Conservation (phyloP, 2,329 filamentous ascomycete species). For the Fusarium nematophilum region DNA sequence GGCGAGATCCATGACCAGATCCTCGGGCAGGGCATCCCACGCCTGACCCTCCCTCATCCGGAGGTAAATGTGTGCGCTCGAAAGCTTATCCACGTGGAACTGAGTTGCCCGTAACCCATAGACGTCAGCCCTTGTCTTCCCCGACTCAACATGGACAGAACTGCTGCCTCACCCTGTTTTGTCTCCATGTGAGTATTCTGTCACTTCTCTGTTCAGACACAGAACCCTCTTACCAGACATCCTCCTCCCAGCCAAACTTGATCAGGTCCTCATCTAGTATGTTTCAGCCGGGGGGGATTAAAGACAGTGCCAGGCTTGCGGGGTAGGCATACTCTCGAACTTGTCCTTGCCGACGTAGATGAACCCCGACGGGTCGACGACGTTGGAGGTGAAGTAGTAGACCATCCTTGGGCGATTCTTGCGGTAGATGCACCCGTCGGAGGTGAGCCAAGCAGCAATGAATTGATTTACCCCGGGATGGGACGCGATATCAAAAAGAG, state of each 20-base stretch:
- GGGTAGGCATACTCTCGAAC: constrained; percentile 93
- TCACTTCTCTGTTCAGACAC: not conserved
- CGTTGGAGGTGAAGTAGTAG: constrained; percentile 92
- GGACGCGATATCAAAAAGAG: no score
- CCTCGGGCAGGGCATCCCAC: constrained; percentile 84
- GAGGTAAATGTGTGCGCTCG: constrained; percentile 95
- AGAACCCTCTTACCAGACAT: constrained; percentile 79
- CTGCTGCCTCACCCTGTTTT: constrained; percentile 37
- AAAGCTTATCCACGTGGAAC: constrained; percentile 98
- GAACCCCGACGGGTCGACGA: constrained; percentile 83
- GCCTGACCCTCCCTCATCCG: constrained; percentile 80
- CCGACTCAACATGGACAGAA: not conserved
- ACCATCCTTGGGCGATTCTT: constrained; percentile 72
- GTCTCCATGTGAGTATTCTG: no score
- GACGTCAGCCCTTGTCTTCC: not conserved
- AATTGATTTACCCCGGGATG: not conserved
- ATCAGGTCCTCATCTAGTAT: constrained; percentile 92
- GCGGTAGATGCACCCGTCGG: no score
- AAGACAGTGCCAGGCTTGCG: constrained; percentile 12
- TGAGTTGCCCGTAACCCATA: constrained; percentile 49
- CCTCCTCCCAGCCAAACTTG: constrained; percentile 92
- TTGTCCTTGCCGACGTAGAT: constrained; percentile 99
- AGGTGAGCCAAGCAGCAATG: not conserved
- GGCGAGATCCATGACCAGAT: constrained; percentile 86
- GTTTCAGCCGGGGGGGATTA: constrained; percentile 35